Base-by-base conservation (phyloP, 2,329 filamentous ascomycete species). In the Trichoderma arundinaceum region DNA sequence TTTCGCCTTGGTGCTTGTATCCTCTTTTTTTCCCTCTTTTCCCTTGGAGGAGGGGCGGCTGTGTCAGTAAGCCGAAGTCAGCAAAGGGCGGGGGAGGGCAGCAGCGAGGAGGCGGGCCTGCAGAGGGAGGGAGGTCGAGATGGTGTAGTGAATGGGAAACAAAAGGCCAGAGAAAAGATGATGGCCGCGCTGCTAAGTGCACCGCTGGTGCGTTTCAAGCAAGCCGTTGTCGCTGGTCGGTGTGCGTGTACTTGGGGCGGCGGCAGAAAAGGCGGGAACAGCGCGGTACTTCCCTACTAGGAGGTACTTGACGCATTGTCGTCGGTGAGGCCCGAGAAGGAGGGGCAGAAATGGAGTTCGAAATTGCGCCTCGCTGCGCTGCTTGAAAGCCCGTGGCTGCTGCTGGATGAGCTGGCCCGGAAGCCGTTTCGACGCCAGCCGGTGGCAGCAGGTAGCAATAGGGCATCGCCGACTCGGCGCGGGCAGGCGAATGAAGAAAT, bases 281-380 rank as follows among this genome's bases (percentile, higher is more conserved):
- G 32, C 44, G 58, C 22, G 58, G 58, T 61, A 58, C 22, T 28
- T 28, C 22, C 22, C 22, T 28, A 28, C 22, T 28, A 28, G 22
- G 22, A 28, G 22, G 22, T 28, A 28, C 22, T 28, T 28, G 2
- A 28, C 22, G 51, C 33, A 38, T 38, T 35, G 33, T 38, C 35
- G 43, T 64, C 52, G 61, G 61, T 64, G 61, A 64, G 52, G 61
- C 61, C 52, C 52, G 52, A 64, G 44, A 64, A 41, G 43, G 61
- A 44, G 49, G 32, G 49, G 51, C 49, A 53, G 22, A 22, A 7
- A 38, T 38, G 32, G 32, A n/a, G 32, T 10, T 8, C 19, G 33
- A 13, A 33, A 22, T 51, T 33, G 57, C 35, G 46, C 58, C 46
- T 52, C 58, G 58, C 38, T 35, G 57, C 35, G 41, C 35, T 63